Evolutionary conservation across 352 stramenopile genomes (phyloP), one percentile per base, ranked within the genome.

Genomic region (Lagenidium sp.): DNA sequence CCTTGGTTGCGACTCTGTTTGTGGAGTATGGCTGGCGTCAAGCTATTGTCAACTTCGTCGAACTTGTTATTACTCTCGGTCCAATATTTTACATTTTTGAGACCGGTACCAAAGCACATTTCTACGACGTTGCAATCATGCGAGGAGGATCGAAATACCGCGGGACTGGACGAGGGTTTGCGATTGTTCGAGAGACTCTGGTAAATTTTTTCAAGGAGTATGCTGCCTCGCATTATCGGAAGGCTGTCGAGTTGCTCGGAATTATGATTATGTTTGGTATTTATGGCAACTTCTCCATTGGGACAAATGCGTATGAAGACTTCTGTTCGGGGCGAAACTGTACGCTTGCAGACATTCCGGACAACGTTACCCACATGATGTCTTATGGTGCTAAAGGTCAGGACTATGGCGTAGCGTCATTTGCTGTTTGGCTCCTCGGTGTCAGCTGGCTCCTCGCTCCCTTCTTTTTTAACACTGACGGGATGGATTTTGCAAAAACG

Each of bases 181-280:
- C 78, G 6, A 94, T 94, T 35, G 69, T 89, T 42, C 73, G 77
- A 52, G 78, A 91, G 52, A 94, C 75, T 23, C 35, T 94, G 8
- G 81, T 87, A 10, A 86, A 87, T 41, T 88, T 94, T 37, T 94
- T 79, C 58, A 88, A 88, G 54, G 75, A 89, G 28, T 94, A 91
- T 42, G 76, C 81, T 15, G 77, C 72, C 1, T 89, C 75, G 15
- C 81, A 91, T 41, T 94, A 88, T 45, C 70, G 77, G 28, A 87
- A 88, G 56, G 81, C 73, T 18, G 58, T 88, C 20, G 78, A 94
- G 43, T 62, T 94, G 10, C 56, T 94, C 32, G 71, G 75, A 0
- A 36, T 91, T 26, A 87, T 94, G 74, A 66, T 94, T 13, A 53
- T 94, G 28, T 94, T 93, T 28, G 75, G 72, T n/a, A 43, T 65